These are phyloP conservation scores for Sporothrix humicola DNA, from an alignment of 2,329 filamentous ascomycete species.

Conservation along the genomic window DNA sequence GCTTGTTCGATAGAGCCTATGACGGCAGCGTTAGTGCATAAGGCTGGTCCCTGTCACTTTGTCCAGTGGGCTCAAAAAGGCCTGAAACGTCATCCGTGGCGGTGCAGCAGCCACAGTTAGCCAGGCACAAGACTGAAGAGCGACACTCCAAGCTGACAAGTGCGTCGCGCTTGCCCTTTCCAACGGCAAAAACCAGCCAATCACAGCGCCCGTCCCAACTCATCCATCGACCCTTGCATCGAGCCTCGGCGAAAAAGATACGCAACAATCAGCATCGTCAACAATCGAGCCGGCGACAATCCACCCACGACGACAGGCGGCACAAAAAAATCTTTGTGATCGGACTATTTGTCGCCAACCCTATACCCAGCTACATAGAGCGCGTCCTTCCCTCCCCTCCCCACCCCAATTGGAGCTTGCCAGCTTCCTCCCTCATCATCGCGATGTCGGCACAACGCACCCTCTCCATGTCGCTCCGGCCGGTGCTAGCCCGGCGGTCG, in stretches of 20 bases:
- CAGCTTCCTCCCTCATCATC: not conserved
- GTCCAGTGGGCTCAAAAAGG: not conserved
- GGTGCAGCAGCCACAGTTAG: constrained; percentile 25
- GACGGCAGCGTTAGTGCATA: constrained; percentile 16
- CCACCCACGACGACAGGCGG: not conserved
- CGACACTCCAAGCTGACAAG: too few relatives aligned
- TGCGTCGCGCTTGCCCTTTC: not conserved
- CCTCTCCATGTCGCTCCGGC: constrained; percentile 19
- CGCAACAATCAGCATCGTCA: not conserved
- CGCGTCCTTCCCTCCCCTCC: not conserved
- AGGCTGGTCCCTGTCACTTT: not conserved
- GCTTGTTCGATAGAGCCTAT: constrained; percentile 20
- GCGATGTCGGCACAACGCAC: constrained; percentile 13
- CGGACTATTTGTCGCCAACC: too few relatives aligned
- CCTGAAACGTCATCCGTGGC: constrained; percentile 25
- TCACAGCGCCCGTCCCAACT: not conserved
- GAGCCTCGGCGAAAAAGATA: constrained; percentile 19
- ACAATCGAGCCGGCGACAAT: not conserved
- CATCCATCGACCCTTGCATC: constrained; percentile 1
- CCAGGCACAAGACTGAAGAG: not conserved
- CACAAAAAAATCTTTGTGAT: not conserved
- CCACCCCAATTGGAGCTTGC: not conserved
- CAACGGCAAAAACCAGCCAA: not conserved
- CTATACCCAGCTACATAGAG: not conserved
- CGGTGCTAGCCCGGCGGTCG: not conserved